Base-by-base conservation (phyloP, 2,329 filamentous ascomycete species). In the Phialophora verrucosa region DNA sequence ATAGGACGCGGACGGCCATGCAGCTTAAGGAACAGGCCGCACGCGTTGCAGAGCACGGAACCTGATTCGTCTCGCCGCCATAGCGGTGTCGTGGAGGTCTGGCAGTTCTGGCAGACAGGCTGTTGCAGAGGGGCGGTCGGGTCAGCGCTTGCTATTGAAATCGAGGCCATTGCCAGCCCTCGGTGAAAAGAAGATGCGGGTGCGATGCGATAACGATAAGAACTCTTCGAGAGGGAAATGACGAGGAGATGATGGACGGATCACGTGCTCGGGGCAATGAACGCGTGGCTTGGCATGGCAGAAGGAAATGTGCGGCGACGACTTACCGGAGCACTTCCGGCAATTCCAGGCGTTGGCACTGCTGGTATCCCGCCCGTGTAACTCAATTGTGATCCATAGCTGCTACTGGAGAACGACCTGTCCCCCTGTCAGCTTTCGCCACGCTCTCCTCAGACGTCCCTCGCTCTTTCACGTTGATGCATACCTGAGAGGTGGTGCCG, bases 11-110 rank as follows among this genome's bases (percentile, higher is more conserved):
- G 88, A 29, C 93, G 91, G 70, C 93, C 93, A 78, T 99, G 95
- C 73, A 99, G 86, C 85, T 99, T 99, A 75, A 98, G 86, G 80
- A 98, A 99, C 64, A 99, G 86, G 67, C 95, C 95, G 80, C 95
- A 99, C 75, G 95, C 95, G 82, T 99, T 99, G 88, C 95, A 99
- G 60, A 99, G 90, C 44, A 99, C 94, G 0, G 93, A 91, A 72
- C 95, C 95, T 75, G 90, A 88, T 83, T 99, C 95, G 84, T 99
- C 95, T 82, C 95, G 90, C 74, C 95, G 91, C 95, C 95, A 99
- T 77, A 99, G 83, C 50, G 95, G 95, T 54, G 95, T 99, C 60
- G 93, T 98, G 50, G 92, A 96, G 53, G 95, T 99, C 71, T 88
- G 88, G 81, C 95, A 99, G 79, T 99, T 99, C 79, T 96, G 92